Percentiles rank a stretch among this genome's conserved stretches.
Conservation (phyloP, 2,329 filamentous ascomycete genomes). For the Aspergillus hiratsukae region DNA sequence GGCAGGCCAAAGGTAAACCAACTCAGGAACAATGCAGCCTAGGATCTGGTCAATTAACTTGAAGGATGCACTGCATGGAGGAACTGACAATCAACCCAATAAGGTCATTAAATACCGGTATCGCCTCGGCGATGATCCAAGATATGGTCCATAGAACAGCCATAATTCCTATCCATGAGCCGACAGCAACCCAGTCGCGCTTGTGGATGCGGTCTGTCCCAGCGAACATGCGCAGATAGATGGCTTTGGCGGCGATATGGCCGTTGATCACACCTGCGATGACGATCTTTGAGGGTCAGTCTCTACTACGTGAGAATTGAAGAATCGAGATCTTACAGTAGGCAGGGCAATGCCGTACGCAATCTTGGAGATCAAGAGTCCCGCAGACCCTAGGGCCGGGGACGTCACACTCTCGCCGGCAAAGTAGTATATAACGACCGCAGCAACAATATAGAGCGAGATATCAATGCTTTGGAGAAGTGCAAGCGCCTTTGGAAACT, state of each 20-base stretch:
- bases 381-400: constrained; percentile 63
- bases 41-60: background rate
- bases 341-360: constrained; percentile 64
- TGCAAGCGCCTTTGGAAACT: constrained; percentile 58
- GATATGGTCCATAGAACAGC: constrained; percentile 53
- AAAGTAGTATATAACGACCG: constrained; percentile 63
- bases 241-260: constrained; percentile 60
- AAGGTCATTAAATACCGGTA: constrained; percentile 64
- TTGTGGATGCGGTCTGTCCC: constrained; percentile 51
- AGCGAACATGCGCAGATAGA: constrained; percentile 60
- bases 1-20: constrained; percentile 54
- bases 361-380: constrained; percentile 52
- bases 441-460: constrained; percentile 59
- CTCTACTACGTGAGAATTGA: background rate
- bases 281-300: constrained; percentile 44
- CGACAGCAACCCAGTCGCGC: constrained; percentile 44
- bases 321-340: constrained; percentile 38
- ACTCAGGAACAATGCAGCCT: constrained; percentile 54
- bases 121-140: constrained; percentile 63
- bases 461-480: constrained; percentile 56
- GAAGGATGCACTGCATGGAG: background rate
- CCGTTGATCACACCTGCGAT: constrained; percentile 66
- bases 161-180: constrained; percentile 56
- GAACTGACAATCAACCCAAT: constrained; percentile 51
- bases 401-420: constrained; percentile 57